These are phyloP conservation scores for Aspergillus sp. DNA, from an alignment of 2,329 filamentous ascomycete species.

Conservation along the genomic window DNA sequence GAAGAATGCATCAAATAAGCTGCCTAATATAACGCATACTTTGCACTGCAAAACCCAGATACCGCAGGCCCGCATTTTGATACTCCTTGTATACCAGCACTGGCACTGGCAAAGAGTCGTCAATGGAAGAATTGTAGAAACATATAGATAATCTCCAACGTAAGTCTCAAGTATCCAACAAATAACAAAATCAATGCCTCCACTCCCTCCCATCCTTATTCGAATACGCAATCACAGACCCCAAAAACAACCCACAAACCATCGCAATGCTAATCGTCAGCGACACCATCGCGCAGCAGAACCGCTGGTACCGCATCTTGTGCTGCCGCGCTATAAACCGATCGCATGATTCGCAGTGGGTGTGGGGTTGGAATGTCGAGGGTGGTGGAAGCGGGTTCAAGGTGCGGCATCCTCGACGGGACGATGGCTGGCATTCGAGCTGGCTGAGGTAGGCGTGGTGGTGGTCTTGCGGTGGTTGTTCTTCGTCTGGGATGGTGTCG, in stretches of 20 bases:
- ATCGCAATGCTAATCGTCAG: neutral
- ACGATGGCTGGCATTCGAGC: too few relatives aligned
- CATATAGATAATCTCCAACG: too few relatives aligned
- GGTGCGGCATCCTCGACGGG: too few relatives aligned
- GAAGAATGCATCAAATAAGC: too few relatives aligned
- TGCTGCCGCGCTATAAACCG: constrained; percentile 2
- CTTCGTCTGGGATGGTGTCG: neutral
- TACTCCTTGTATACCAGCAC: too few relatives aligned
- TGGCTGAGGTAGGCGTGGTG: neutral
- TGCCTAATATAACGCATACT: too few relatives aligned
- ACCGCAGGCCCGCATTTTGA: too few relatives aligned
- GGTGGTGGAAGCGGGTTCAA: neutral
- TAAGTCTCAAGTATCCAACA: too few relatives aligned
- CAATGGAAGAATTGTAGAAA: too few relatives aligned
- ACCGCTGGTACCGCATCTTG: neutral
- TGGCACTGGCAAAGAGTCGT: too few relatives aligned
- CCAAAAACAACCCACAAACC: neutral
- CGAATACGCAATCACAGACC: neutral
- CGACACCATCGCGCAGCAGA: neutral
- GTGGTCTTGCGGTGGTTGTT: neutral
- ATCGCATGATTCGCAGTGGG: constrained; percentile 8
- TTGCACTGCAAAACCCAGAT: too few relatives aligned
- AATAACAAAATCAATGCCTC: too few relatives aligned
- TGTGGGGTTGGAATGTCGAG: neutral
- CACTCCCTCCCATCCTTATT: constrained; percentile 22